Evolutionary conservation across 2,329 filamentous ascomycete genomes (phyloP).

Genomic region (Dactylonectria estremocensis): DNA sequence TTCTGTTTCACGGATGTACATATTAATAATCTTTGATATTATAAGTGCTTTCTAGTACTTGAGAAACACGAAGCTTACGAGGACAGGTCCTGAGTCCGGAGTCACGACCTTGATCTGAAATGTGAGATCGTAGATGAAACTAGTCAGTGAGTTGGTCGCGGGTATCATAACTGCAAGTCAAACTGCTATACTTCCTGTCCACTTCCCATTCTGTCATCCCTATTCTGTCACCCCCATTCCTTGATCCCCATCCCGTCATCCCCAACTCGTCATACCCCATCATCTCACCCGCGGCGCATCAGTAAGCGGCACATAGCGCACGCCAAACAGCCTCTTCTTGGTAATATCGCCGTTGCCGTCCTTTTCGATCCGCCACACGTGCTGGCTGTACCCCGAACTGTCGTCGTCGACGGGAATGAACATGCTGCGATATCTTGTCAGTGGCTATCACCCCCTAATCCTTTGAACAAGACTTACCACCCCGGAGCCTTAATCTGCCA

Average conservation of each 20-base stretch:
- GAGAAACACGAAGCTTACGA: not conserved
- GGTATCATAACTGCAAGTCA: slow-evolving; percentile 28
- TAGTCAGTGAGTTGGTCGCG: not conserved
- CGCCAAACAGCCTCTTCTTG: slow-evolving; percentile 76
- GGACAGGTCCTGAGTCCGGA: not conserved
- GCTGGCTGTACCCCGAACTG: slow-evolving; percentile 65
- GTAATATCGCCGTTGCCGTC: slow-evolving; percentile 73
- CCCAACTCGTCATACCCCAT: not conserved
- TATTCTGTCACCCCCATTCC: no score
- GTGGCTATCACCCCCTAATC: not conserved
- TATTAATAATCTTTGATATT: no score
- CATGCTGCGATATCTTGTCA: slow-evolving; percentile 62
- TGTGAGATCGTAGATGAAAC: not conserved
- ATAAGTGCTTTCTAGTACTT: no score
- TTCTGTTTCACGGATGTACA: no score
- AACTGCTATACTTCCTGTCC: slow-evolving; percentile 11
- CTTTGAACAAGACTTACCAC: slow-evolving; percentile 59
- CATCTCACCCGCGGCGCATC: slow-evolving; percentile 68
- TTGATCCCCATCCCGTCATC: not conserved
- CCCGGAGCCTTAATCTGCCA: slow-evolving; percentile 86
- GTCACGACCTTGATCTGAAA: not conserved
- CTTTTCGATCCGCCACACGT: slow-evolving; percentile 84
- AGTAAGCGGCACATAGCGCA: slow-evolving; percentile 84
- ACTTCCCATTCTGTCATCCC: no score
- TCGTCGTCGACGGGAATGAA: slow-evolving; percentile 83